Evolutionary conservation across 495 filamentous ascomycete genomes (phyloP).

Genomic region (Podospora appendiculata): DNA sequence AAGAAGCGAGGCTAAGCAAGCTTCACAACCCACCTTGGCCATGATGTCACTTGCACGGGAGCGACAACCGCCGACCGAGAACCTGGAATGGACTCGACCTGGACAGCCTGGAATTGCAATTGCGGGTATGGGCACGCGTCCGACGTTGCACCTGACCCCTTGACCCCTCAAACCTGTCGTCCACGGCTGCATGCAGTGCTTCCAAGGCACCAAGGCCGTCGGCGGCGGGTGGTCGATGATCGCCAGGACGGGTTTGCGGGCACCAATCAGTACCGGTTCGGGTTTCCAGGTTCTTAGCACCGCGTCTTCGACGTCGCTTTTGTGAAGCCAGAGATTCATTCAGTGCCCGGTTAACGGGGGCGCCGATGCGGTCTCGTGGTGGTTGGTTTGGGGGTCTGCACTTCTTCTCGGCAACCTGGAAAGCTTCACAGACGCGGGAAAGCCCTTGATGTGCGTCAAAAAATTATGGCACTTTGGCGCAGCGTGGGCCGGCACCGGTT

Average conservation of each 20-base stretch:
- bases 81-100: too few species aligned
- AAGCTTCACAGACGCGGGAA: too few species aligned
- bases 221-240: background rate
- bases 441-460: too few species aligned
- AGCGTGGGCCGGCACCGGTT: too few species aligned
- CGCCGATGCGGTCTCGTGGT: too few species aligned
- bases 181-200: background rate
- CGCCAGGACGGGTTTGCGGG: slow-evolving; percentile 7
- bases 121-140: background rate
- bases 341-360: too few species aligned
- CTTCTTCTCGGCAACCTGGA: too few species aligned
- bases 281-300: background rate
- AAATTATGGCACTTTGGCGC: too few species aligned
- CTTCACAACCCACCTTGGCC: background rate
- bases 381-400: too few species aligned
- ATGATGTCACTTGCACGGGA: background rate
- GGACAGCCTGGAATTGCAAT: background rate
- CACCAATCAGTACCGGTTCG: slow-evolving; percentile 7
- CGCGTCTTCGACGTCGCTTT: background rate
- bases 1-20: background rate
- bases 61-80: too few species aligned
- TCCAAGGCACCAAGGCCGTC: background rate
- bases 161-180: background rate
- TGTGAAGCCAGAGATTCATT: background rate
- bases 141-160: background rate